These are phyloP conservation scores for Dactylellina sp. DNA, from an alignment of 2,329 filamentous ascomycete species.

Conservation along the genomic window DNA sequence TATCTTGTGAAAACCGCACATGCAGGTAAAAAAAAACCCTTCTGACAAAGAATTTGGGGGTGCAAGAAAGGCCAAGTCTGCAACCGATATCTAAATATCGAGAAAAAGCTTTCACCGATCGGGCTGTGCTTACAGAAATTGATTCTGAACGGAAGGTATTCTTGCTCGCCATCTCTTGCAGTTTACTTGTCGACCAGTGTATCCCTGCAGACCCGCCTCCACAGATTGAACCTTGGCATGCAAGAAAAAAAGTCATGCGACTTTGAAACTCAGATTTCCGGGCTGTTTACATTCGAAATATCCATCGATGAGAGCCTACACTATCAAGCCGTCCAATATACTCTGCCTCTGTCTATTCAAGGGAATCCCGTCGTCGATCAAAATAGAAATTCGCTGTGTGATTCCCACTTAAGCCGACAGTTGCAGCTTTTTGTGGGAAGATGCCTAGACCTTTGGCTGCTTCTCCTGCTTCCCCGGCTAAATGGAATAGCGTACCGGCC, in stretches of 20 bases:
- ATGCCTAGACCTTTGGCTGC: background rate
- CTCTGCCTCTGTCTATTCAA: constrained; percentile 19
- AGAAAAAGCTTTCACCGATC: too few relatives aligned
- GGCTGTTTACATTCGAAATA: background rate
- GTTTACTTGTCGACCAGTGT: constrained; percentile 7
- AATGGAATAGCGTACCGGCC: constrained; percentile 55
- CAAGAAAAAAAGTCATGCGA: constrained; percentile 7
- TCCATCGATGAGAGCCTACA: background rate
- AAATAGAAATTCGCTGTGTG: constrained; percentile 17
- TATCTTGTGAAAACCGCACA: constrained; percentile 1
- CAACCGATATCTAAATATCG: constrained; percentile 14
- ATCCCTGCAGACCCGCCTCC: constrained; percentile 33
- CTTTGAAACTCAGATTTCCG: background rate
- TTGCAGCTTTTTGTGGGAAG: constrained; percentile 16
- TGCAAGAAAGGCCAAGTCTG: background rate
- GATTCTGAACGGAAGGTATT: constrained; percentile 36
- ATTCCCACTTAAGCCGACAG: constrained; percentile 48
- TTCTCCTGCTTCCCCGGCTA: constrained; percentile 46
- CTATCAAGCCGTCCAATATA: constrained; percentile 22
- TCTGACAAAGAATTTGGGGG: constrained; percentile 3
- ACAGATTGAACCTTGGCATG: constrained; percentile 11
- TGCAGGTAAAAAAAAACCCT: constrained; percentile 11
- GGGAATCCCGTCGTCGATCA: constrained; percentile 27
- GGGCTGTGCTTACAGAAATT: constrained; percentile 25
- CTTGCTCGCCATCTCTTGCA: constrained; percentile 3